Conservation (phyloP, 1,284 basidiomycete genomes). For the Marasmius tenuissimus region DNA sequence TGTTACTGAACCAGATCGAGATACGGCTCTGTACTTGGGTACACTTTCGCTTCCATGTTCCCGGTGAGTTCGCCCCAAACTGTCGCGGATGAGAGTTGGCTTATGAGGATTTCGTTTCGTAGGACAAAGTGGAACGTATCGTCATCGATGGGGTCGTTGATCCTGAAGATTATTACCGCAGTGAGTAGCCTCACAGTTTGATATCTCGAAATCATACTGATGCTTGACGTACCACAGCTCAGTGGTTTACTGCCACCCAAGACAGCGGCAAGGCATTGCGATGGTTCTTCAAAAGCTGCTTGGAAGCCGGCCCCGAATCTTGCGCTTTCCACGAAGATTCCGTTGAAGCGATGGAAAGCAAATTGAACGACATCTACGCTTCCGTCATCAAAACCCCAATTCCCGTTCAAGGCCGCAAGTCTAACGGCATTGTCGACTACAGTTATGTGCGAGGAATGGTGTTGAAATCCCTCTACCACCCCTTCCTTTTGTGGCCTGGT, state of each 20-base stretch:
- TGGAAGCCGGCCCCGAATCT: conserved; percentile 19
- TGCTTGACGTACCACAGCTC: not conserved
- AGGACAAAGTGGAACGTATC: conserved; percentile 15
- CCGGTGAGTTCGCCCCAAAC: not conserved
- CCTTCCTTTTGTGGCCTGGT: not conserved
- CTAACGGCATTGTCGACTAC: conserved; percentile 13
- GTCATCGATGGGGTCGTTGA: conserved; percentile 19
- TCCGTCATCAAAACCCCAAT: conserved; percentile 16
- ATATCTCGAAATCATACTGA: not conserved
- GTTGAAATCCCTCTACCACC: not conserved
- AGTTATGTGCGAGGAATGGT: not conserved
- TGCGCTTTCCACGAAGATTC: conserved; percentile 28
- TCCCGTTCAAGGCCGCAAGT: conserved; percentile 20
- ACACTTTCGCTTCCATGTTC: conserved; percentile 21
- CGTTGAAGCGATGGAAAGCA: conserved; percentile 22
- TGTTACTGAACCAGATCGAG: not conserved
- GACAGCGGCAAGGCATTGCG: conserved; percentile 27
- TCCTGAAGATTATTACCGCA: conserved; percentile 15
- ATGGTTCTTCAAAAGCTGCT: conserved; percentile 24
- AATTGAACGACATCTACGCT: conserved; percentile 21
- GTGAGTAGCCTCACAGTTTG: not conserved
- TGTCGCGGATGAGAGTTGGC: not conserved
- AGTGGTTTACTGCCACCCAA: conserved; percentile 18
- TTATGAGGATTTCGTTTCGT: no score
- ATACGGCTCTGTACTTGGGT: conserved; percentile 13